A percentile compares a stretch with the other conserved stretches of the same genome.
Conservation (phyloP, 2,329 filamentous ascomycete species). For the Xylariales sp. region DNA sequence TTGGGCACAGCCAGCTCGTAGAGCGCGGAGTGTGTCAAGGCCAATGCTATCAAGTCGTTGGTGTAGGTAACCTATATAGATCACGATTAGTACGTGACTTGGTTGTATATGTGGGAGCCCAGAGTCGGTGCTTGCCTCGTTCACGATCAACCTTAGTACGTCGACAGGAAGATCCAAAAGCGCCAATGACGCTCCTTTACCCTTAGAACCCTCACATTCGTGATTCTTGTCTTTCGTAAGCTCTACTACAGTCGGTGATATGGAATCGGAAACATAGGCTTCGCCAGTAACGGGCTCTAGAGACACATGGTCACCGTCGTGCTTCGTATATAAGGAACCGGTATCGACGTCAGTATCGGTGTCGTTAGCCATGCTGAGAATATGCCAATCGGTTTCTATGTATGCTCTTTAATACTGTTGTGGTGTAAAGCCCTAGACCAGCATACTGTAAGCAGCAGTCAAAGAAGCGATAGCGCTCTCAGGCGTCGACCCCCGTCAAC, state of each 20-base stretch:
- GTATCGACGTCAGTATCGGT: slow-evolving; percentile 35
- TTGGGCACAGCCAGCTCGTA: slow-evolving; percentile 80
- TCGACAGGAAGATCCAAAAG: slow-evolving; percentile 83
- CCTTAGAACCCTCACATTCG: slow-evolving; percentile 73
- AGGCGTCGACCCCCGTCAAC: not conserved
- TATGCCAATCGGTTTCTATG: not conserved
- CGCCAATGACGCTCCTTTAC: slow-evolving; percentile 67
- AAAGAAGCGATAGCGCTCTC: not conserved
- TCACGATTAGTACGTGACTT: slow-evolving; percentile 26
- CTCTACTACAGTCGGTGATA: slow-evolving; percentile 51
- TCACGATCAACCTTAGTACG: slow-evolving; percentile 80
- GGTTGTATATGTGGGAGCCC: not conserved
- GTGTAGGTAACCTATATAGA: slow-evolving; percentile 75
- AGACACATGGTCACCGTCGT: slow-evolving; percentile 34
- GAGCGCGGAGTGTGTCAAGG: slow-evolving; percentile 80
- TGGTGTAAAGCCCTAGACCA: not conserved
- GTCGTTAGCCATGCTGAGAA: slow-evolving; percentile 43
- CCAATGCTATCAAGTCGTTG: slow-evolving; percentile 82
- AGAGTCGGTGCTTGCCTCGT: slow-evolving; percentile 69
- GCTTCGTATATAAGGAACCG: slow-evolving; percentile 35
- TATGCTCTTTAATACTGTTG: not conserved
- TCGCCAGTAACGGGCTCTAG: slow-evolving; percentile 40
- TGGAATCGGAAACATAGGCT: slow-evolving; percentile 37
- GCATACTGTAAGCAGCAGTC: not conserved
- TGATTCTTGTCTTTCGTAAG: slow-evolving; percentile 70